A percentile compares a stretch with the other conserved stretches of the same genome.
phyloP scores from a whole-genome alignment of 2,329 filamentous ascomycete species.

The Penicillium verrucosum region DNA sequence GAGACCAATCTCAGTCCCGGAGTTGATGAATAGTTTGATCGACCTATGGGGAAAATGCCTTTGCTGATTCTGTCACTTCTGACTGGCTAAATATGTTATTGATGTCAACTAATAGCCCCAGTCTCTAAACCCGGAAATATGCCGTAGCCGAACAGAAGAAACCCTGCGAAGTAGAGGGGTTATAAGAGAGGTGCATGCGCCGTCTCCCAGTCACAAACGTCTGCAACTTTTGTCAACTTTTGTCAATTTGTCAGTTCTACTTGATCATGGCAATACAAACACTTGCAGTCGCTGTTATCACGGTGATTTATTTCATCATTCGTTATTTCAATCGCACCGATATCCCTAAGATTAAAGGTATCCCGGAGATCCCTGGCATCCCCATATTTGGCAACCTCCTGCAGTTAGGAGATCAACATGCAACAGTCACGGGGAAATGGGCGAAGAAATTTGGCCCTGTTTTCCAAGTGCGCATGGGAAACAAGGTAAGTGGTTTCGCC shows the following conservation, averaged over 20 bases:
- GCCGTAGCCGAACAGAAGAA: not conserved
- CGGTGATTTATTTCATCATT: conserved; percentile 40
- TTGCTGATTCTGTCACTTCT: not conserved
- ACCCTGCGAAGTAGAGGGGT: not conserved
- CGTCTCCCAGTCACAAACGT: not conserved
- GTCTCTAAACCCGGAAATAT: conserved; percentile 3
- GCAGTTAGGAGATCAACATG: conserved; percentile 58
- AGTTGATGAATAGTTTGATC: not conserved
- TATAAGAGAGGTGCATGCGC: conserved; percentile 14
- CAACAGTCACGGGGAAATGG: conserved; percentile 55
- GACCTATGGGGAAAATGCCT: not conserved
- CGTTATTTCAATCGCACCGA: conserved; percentile 52
- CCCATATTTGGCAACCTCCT: conserved; percentile 63
- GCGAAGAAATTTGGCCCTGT: conserved; percentile 61
- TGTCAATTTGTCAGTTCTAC: not conserved
- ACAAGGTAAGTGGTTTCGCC: conserved; percentile 47
- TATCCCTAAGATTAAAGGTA: conserved; percentile 57
- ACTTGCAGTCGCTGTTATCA: conserved; percentile 32
- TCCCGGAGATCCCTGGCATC: conserved; percentile 60
- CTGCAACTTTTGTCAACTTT: not conserved
- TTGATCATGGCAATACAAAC: conserved; percentile 33
- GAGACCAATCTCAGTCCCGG: not conserved
- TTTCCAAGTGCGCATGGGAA: conserved; percentile 67
- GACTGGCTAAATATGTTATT: not conserved
- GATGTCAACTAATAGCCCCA: not conserved